phyloP scores from a whole-genome alignment of 306 rosid species.

The Ceratonia siliqua region DNA sequence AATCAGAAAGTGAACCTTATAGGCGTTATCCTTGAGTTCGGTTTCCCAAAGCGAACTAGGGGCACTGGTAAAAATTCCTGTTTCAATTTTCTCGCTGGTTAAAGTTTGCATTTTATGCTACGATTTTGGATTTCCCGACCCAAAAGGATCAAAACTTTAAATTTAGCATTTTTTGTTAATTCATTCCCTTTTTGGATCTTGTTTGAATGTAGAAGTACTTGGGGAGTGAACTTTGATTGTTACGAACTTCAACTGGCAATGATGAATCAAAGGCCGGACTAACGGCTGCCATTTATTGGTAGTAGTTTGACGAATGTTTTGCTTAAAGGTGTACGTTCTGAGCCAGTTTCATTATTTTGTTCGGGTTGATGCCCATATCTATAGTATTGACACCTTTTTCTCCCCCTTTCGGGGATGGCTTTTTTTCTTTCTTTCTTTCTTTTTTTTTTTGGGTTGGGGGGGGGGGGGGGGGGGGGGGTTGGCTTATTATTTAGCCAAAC shows the following conservation, averaged over 20 bases:
- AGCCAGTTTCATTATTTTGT: constrained; percentile 49
- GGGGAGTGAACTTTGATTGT: background rate
- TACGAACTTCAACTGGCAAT: constrained; percentile 48
- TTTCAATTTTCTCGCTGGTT: background rate
- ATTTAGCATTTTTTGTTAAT: background rate
- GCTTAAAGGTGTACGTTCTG: constrained; percentile 61
- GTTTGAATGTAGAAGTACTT: background rate
- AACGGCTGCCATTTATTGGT: constrained; percentile 76
- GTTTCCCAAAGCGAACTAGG: constrained; percentile 43
- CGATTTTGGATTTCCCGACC: background rate
- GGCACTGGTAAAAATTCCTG: constrained; percentile 56
- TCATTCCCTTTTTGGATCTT: background rate
- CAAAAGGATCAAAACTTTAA: background rate
- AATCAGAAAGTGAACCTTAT: constrained; percentile 48
- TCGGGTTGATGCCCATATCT: background rate
- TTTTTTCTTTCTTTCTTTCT: background rate
- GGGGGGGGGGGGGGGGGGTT: too few species aligned
- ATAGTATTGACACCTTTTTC: background rate
- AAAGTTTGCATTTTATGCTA: background rate
- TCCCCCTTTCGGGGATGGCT: background rate
- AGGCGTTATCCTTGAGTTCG: constrained; percentile 54
- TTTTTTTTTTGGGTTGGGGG: too few species aligned
- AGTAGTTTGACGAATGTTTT: constrained; percentile 70
- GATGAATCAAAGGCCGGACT: constrained; percentile 91
- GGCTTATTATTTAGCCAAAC: background rate